Percentiles rank a stretch among this genome's conserved stretches.
These are phyloP conservation scores for Adansonia madagascariensis DNA, from an alignment of 441 rosid species.

Conservation along the genomic window DNA sequence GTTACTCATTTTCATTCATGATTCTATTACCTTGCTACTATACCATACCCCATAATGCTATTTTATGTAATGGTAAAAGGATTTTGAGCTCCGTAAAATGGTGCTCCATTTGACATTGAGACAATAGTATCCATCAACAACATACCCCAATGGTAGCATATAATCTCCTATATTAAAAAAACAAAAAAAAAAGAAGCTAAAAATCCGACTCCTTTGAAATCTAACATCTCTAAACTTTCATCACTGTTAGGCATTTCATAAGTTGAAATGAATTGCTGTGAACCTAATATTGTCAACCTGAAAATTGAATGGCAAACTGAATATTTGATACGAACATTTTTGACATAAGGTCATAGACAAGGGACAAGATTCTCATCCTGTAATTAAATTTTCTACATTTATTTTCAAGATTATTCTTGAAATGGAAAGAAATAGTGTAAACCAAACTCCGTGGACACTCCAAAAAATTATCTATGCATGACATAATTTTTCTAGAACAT, in stretches of 20 bases:
- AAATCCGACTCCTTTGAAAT: background rate
- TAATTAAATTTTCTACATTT: slow-evolving; percentile 1
- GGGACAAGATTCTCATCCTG: slow-evolving; percentile 15
- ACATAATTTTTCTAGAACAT: background rate
- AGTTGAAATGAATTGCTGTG: background rate
- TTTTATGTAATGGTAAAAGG: background rate
- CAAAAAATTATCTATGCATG: background rate
- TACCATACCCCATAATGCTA: background rate
- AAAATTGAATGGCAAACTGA: slow-evolving; percentile 2
- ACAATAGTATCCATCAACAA: background rate
- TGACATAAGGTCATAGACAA: slow-evolving; percentile 4
- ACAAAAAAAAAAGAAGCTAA: background rate
- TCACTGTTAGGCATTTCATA: background rate
- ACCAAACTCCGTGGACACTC: background rate
- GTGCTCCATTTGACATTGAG: background rate
- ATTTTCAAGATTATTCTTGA: slow-evolving; percentile 13
- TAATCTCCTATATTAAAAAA: slow-evolving; percentile 2
- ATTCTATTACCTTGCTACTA: background rate
- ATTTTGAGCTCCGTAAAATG: background rate
- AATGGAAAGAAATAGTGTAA: slow-evolving; percentile 1
- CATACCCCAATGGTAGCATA: too few relatives aligned
- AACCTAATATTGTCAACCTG: background rate
- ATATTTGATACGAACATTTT: background rate
- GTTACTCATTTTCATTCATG: background rate
- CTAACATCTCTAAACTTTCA: background rate